A percentile compares a stretch with the other conserved stretches of the same genome.
phyloP scores from a whole-genome alignment of 202 grass and related monocot species.

The Schoenoplectus triqueter region DNA sequence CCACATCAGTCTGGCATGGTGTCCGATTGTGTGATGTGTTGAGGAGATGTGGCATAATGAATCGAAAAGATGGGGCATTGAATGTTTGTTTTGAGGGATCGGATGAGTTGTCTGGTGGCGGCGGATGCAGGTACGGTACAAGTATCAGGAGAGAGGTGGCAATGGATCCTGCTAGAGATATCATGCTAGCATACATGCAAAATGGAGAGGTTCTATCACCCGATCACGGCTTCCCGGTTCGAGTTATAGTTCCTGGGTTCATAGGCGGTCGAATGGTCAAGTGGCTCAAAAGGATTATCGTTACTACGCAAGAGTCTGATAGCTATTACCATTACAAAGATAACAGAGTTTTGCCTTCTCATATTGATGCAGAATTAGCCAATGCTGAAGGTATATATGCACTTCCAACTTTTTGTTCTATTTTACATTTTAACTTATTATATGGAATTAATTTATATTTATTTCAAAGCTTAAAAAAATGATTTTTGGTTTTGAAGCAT shows the following conservation, averaged over 20 bases:
- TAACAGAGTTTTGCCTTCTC: slow-evolving; percentile 70
- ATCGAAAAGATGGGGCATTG: slow-evolving; percentile 33
- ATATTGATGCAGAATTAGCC: slow-evolving; percentile 74
- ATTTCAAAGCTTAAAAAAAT: background rate
- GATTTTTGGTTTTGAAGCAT: slow-evolving; percentile 40
- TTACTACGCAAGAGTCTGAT: slow-evolving; percentile 57
- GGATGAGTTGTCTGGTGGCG: slow-evolving; percentile 64
- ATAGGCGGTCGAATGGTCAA: slow-evolving; percentile 80
- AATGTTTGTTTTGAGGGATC: slow-evolving; percentile 81
- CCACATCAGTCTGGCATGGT: slow-evolving; percentile 77
- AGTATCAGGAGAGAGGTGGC: slow-evolving; percentile 58
- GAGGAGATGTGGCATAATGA: slow-evolving; percentile 51
- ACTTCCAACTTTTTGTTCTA: background rate
- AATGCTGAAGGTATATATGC: slow-evolving; percentile 55
- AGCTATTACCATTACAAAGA: slow-evolving; percentile 84
- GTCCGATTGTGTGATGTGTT: slow-evolving; percentile 64
- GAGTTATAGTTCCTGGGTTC: slow-evolving; percentile 66
- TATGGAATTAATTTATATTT: background rate
- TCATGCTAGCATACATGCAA: slow-evolving; percentile 74
- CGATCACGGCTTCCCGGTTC: slow-evolving; percentile 78
- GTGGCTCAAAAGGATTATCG: slow-evolving; percentile 61
- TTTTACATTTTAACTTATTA: background rate
- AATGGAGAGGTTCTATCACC: slow-evolving; percentile 69
- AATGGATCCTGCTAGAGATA: slow-evolving; percentile 61
- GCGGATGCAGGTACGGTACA: slow-evolving; percentile 61